Evolutionary conservation across 2,329 filamentous ascomycete genomes (phyloP).

Genomic region (Colletotrichum filicis): DNA sequence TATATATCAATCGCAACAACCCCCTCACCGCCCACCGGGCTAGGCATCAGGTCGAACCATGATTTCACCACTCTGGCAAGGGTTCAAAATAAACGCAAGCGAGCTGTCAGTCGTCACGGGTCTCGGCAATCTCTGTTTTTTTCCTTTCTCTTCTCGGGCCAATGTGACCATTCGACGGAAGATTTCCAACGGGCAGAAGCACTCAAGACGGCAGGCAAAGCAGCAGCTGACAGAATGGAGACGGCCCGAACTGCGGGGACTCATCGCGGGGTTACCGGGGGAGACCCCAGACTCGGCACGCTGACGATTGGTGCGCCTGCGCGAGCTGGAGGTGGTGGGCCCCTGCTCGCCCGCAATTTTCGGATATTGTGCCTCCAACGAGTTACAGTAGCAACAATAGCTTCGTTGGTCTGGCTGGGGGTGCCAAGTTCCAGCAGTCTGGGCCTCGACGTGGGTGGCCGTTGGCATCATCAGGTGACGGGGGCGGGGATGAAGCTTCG

Average conservation of each 20-base stretch:
- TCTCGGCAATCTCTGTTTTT: slow-evolving; percentile 16
- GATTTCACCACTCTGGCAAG: slow-evolving; percentile 1
- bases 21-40: slow-evolving; percentile 5
- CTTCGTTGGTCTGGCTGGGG: background rate
- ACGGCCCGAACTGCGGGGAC: slow-evolving; percentile 16
- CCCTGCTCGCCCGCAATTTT: slow-evolving; percentile 26
- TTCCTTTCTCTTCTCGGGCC: background rate
- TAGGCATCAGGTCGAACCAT: slow-evolving; percentile 5
- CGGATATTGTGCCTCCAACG: slow-evolving; percentile 22
- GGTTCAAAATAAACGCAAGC: slow-evolving; percentile 14
- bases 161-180: slow-evolving; percentile 25
- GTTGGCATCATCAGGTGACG: background rate
- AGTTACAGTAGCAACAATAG: slow-evolving; percentile 2
- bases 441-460: background rate
- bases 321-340: background rate
- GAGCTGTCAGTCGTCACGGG: slow-evolving; percentile 18
- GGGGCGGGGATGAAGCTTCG: slow-evolving; percentile 1
- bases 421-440: background rate
- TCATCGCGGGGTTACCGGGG: slow-evolving; percentile 28
- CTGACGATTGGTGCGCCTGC: slow-evolving; percentile 31
- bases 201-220: background rate
- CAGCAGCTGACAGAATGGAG: background rate
- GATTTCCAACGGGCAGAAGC: background rate
- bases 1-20: background rate
- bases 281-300: slow-evolving; percentile 15